These are phyloP conservation scores for Musa beccarii DNA, from an alignment of 176 grass and related monocot species.

Conservation along the genomic window DNA sequence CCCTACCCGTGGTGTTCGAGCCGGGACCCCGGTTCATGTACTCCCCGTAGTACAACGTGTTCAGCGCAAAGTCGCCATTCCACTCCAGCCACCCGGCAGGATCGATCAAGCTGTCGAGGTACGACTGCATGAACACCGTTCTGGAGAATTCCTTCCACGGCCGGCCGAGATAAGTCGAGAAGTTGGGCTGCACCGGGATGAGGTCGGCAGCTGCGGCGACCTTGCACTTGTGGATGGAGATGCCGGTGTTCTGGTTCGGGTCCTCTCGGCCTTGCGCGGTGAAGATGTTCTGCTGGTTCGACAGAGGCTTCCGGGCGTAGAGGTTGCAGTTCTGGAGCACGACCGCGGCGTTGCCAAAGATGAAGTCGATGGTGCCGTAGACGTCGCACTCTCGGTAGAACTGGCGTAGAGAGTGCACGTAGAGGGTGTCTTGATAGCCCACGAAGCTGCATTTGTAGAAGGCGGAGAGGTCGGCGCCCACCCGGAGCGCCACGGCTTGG, in stretches of 20 bases:
- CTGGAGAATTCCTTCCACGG: slow-evolving; percentile 15
- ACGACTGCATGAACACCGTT: not conserved
- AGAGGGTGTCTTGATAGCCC: too few species aligned
- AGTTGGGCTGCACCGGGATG: not conserved
- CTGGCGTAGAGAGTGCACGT: not conserved
- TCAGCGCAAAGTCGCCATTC: slow-evolving; percentile 40
- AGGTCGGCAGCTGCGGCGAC: not conserved
- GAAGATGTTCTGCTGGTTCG: not conserved
- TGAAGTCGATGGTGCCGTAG: not conserved
- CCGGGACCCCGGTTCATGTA: slow-evolving; percentile 28
- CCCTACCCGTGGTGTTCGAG: not conserved
- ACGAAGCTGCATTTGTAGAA: not conserved
- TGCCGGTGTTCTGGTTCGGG: slow-evolving; percentile 1
- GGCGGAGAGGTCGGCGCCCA: not conserved
- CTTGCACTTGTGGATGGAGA: not conserved
- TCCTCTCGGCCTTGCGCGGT: not conserved
- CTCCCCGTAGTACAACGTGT: slow-evolving; percentile 56
- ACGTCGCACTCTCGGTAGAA: not conserved
- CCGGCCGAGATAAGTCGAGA: not conserved
- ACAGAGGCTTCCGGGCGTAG: not conserved
- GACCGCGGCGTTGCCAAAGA: too few species aligned
- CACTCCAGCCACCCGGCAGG: slow-evolving; percentile 26
- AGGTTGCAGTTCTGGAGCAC: not conserved
- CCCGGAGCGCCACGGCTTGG: not conserved
- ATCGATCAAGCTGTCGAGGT: not conserved